Evolutionary conservation across 1,284 basidiomycete species (phyloP).

Genomic region (Ganoderma boninense): DNA sequence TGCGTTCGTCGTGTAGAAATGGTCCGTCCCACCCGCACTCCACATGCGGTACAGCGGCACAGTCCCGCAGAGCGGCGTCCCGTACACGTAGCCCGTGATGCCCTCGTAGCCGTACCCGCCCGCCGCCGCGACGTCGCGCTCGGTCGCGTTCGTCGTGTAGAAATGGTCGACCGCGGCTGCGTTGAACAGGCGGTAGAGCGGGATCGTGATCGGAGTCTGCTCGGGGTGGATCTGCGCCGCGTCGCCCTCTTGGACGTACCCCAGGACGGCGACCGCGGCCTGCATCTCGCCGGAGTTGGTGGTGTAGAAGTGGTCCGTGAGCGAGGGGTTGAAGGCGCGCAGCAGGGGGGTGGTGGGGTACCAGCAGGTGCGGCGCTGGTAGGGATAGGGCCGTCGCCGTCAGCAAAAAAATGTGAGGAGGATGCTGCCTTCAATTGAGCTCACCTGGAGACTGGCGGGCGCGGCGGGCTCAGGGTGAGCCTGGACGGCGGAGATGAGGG

Average conservation of each 20-base stretch:
- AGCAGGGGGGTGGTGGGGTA: slow-evolving; percentile 23
- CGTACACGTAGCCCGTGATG: slow-evolving; percentile 14
- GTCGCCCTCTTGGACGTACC: slow-evolving; percentile 24
- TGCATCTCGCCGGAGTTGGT: slow-evolving; percentile 20
- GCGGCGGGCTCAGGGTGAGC: slow-evolving; percentile 19
- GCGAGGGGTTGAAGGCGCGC: slow-evolving; percentile 15
- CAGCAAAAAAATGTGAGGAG: background rate
- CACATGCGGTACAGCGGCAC: slow-evolving; percentile 24
- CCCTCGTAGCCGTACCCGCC: slow-evolving; percentile 10
- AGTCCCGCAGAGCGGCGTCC: slow-evolving; percentile 9
- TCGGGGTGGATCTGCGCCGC: slow-evolving; percentile 21
- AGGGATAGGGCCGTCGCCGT: background rate
- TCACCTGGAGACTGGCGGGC: slow-evolving; percentile 4
- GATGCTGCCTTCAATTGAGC: background rate
- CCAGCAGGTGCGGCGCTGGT: background rate
- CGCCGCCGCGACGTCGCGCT: slow-evolving; percentile 12
- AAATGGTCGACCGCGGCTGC: slow-evolving; percentile 12
- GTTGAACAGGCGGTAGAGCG: slow-evolving; percentile 23
- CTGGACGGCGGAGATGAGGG: background rate
- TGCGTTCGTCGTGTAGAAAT: slow-evolving; percentile 24
- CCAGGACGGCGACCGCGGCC: slow-evolving; percentile 16
- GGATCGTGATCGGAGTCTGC: slow-evolving; percentile 13
- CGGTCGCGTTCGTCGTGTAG: slow-evolving; percentile 16
- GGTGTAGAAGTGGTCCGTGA: slow-evolving; percentile 32
- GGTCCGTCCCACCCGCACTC: slow-evolving; percentile 8